Evolutionary conservation across 768 basidiomycete genomes (phyloP).

Genomic region (Leccinellum albellum): DNA sequence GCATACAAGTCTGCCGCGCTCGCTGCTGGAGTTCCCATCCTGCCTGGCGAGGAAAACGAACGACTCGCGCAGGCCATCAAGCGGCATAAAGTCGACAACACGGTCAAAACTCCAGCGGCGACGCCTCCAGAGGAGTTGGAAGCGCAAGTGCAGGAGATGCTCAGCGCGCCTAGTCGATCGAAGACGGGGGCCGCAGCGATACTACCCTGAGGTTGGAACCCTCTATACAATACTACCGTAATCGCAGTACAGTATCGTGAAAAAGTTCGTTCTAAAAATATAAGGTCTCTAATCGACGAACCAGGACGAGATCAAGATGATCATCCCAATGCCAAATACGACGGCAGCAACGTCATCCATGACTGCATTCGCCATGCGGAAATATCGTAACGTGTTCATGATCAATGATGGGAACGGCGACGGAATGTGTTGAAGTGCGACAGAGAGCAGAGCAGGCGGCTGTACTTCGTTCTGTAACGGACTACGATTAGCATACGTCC

Average conservation of each 20-base stretch:
- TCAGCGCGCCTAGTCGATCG: slow-evolving; percentile 22
- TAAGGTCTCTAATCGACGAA: slow-evolving; percentile 21
- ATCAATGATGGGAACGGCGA: slow-evolving; percentile 61
- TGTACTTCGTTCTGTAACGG: slow-evolving; percentile 49
- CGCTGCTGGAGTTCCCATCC: slow-evolving; percentile 45
- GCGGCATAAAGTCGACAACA: slow-evolving; percentile 2
- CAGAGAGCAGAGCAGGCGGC: slow-evolving; percentile 54
- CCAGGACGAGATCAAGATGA: slow-evolving; percentile 54
- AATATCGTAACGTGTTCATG: slow-evolving; percentile 59
- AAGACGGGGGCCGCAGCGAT: slow-evolving; percentile 41
- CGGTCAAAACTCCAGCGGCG: slow-evolving; percentile 1
- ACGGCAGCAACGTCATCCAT: slow-evolving; percentile 69
- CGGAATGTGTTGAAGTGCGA: slow-evolving; percentile 65
- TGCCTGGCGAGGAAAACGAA: slow-evolving; percentile 42
- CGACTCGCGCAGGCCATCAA: slow-evolving; percentile 16
- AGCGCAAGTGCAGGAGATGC: slow-evolving; percentile 31
- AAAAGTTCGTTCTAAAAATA: slow-evolving; percentile 1
- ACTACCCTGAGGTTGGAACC: slow-evolving; percentile 20
- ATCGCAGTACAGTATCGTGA: slow-evolving; percentile 3
- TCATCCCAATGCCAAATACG: slow-evolving; percentile 68
- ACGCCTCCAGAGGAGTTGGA: slow-evolving; percentile 18
- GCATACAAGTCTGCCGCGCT: slow-evolving; percentile 47
- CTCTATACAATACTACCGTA: not conserved
- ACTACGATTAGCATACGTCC: slow-evolving; percentile 2
- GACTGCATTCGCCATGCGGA: slow-evolving; percentile 62